phyloP scores from a whole-genome alignment of 2,329 filamentous ascomycete species.

The Bisporella sp. region DNA sequence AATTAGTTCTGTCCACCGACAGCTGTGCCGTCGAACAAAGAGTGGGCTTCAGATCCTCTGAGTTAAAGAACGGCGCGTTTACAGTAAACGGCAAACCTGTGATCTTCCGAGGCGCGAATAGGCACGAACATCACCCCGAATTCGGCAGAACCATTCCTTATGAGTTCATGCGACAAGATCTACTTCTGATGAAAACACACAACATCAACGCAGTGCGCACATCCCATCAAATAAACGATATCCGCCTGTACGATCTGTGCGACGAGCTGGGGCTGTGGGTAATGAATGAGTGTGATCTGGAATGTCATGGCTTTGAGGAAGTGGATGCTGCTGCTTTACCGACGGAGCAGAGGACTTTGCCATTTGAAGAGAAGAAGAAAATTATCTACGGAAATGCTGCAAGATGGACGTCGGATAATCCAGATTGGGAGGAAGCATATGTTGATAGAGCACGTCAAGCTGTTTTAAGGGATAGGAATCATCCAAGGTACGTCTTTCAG shows the following conservation, averaged over 20 bases:
- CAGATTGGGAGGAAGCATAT: constrained; percentile 44
- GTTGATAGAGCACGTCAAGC: constrained; percentile 49
- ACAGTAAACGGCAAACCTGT: background rate
- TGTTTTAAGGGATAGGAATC: constrained; percentile 48
- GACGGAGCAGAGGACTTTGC: background rate
- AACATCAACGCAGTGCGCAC: constrained; percentile 66
- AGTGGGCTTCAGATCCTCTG: constrained; percentile 46
- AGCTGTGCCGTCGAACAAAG: constrained; percentile 30
- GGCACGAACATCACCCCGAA: constrained; percentile 62
- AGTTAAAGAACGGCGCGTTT: constrained; percentile 43
- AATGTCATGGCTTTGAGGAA: constrained; percentile 43
- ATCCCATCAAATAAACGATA: constrained; percentile 59
- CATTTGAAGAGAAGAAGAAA: background rate
- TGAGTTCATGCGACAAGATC: constrained; percentile 42
- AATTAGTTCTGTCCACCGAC: constrained; percentile 35
- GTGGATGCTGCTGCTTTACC: constrained; percentile 19
- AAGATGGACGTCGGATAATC: constrained; percentile 41
- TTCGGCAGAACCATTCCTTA: constrained; percentile 45
- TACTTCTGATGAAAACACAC: constrained; percentile 47
- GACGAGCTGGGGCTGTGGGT: constrained; percentile 60
- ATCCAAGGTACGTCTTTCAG: constrained; percentile 26
- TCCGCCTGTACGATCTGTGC: constrained; percentile 51
- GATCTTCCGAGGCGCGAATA: constrained; percentile 8
- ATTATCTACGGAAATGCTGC: constrained; percentile 34
- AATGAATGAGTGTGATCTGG: constrained; percentile 49